A percentile compares a stretch with the other conserved stretches of the same genome.
phyloP scores from a whole-genome alignment of 73 alveolate species.

The Paramecium primaurelia region DNA sequence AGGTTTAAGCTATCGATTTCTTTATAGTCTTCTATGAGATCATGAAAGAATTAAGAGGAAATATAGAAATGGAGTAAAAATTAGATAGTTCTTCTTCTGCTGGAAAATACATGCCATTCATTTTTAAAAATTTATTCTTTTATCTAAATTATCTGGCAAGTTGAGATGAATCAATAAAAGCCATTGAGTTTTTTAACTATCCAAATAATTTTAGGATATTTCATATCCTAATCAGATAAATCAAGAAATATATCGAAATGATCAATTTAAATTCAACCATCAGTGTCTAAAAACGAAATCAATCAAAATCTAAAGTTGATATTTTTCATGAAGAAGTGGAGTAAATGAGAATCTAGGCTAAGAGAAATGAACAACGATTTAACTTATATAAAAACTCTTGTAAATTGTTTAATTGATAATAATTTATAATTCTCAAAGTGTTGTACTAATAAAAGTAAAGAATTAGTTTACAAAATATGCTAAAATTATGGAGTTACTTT shows the following conservation, averaged over 20 bases:
- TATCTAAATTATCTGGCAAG: slow-evolving; percentile 10
- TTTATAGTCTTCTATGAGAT: background rate
- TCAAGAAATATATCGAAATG: background rate
- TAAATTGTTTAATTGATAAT: background rate
- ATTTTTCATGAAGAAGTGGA: background rate
- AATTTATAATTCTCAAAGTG: slow-evolving; percentile 19
- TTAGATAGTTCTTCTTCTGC: slow-evolving; percentile 26
- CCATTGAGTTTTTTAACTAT: background rate
- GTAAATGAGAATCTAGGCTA: background rate
- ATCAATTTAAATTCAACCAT: background rate
- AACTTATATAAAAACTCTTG: background rate
- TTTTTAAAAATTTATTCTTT: background rate
- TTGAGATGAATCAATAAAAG: background rate
- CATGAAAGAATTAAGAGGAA: background rate
- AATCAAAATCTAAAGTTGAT: background rate
- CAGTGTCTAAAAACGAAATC: background rate
- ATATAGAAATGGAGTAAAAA: background rate
- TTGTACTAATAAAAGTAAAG: background rate
- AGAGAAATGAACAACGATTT: background rate
- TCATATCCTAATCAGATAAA: background rate
- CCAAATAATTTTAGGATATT: background rate
- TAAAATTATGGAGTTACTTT: too few relatives aligned
- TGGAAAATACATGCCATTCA: slow-evolving; percentile 19
- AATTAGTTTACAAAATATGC: background rate
- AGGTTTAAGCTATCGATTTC: background rate